A percentile compares a stretch with the other conserved stretches of the same genome.
phyloP scores from a whole-genome alignment of 106 monocot genomes.

The Dendrobium chrysotoxum region DNA sequence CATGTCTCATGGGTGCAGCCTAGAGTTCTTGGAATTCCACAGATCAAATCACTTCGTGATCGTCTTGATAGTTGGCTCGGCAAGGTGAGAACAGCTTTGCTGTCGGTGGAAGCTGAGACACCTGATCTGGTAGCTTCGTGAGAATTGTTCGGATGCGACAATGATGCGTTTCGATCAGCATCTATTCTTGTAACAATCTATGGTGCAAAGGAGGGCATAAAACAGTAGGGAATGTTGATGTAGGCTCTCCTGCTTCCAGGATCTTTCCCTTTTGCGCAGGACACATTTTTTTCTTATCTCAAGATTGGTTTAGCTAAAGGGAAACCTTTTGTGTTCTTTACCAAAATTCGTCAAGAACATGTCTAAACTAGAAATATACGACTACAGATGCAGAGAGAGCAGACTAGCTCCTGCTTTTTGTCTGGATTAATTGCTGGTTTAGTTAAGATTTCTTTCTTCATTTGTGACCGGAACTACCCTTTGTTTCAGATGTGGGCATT shows the following conservation, averaged over 20 bases:
- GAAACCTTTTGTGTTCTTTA: neutral
- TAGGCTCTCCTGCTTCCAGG: slow-evolving; percentile 2
- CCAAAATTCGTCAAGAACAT: neutral
- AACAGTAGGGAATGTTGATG: neutral
- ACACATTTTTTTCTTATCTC: neutral
- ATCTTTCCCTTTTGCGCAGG: neutral
- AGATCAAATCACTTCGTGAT: slow-evolving; percentile 70
- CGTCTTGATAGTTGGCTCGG: slow-evolving; percentile 70
- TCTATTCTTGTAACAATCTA: neutral
- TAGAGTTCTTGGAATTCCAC: slow-evolving; percentile 76
- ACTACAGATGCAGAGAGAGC: neutral
- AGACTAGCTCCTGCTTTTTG: no score
- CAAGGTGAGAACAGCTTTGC: slow-evolving; percentile 72
- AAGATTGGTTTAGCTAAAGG: neutral
- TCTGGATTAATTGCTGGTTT: no score
- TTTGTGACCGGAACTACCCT: no score
- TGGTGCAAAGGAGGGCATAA: neutral
- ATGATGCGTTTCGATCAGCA: neutral
- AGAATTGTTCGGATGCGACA: neutral
- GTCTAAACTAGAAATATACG: neutral
- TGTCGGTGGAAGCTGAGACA: slow-evolving; percentile 83
- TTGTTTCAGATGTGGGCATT: no score
- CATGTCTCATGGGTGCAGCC: slow-evolving; percentile 97
- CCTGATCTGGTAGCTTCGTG: slow-evolving; percentile 72
- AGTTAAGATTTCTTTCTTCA: no score